Evolutionary conservation across 2,329 filamentous ascomycete species (phyloP), one percentile per base, ranked within the genome.

Genomic region (Claviceps arundinis): DNA sequence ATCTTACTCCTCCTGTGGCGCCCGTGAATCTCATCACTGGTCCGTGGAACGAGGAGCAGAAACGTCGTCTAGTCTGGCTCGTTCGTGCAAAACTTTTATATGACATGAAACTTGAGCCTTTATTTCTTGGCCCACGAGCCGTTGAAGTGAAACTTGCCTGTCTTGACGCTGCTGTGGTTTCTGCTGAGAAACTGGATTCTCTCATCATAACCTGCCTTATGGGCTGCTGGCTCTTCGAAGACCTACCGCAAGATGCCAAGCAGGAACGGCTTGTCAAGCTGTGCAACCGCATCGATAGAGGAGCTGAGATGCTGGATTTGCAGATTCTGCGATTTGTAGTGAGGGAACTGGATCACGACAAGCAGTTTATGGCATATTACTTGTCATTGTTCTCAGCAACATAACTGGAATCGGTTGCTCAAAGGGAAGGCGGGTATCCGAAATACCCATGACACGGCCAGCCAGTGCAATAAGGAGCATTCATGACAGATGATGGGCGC

Each of bases 51-150:
- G 26, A 30, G 7, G 26, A 30, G 26, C 7, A 30, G 26, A 30
- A 30, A 22, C 65, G 68, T 41, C 70, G 70, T 30, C 61, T 75
- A 7, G 73, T 74, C 59, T 75, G 73, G 73, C 62, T 76, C 19
- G 59, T 66, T 7, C 66, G 69, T 38, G 68, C 64, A 5, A 71
- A 72, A 13, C 62, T 68, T 50, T 58, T 56, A 5, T 44, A 26
- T 68, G 8, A 60, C 62, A 55, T 61, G 26, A 30, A 30, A 9
- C 26, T 30, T 2, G 26, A 30, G 7, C 26, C 8, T 30, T 9
- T 30, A 9, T 26, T 26, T 1, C 26, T 30, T 9, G 26, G 26
- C 26, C 8, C 26, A 2, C 26, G 26, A 9, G 56, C 68, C 1
- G 75, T 73, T 73, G 73, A 75, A 52, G 47, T 64, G 30, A 70